Evolutionary conservation across 2,329 filamentous ascomycete species (phyloP).

Genomic region (Fusarium torreyae): DNA sequence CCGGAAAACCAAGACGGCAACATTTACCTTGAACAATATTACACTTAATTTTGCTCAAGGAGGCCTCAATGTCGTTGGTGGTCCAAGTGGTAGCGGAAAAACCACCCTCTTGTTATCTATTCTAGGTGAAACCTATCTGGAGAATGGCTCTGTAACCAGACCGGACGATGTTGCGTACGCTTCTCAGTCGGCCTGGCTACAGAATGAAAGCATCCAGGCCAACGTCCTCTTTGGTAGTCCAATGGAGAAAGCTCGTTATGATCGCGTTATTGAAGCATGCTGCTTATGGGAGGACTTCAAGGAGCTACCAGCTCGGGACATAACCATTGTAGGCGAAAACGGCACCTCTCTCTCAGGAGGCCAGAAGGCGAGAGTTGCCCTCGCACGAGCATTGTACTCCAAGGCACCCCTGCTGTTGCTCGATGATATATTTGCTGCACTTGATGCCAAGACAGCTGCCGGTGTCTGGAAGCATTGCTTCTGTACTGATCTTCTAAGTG

Average conservation of each 20-base stretch:
- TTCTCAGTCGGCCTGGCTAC: constrained; percentile 71
- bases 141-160: constrained; percentile 63
- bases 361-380: constrained; percentile 69
- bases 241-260: constrained; percentile 68
- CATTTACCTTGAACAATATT: constrained; percentile 65
- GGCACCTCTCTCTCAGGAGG: constrained; percentile 70
- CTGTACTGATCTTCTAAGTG: constrained; percentile 67
- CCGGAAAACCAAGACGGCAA: constrained; percentile 64
- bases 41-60: constrained; percentile 67
- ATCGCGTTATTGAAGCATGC: constrained; percentile 69
- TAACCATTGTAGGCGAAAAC: constrained; percentile 68
- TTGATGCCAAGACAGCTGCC: constrained; percentile 71
- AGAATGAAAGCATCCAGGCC: constrained; percentile 68
- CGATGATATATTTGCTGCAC: constrained; percentile 72
- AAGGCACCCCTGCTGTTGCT: constrained; percentile 68
- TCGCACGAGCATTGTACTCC: constrained; percentile 72
- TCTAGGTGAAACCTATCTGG: constrained; percentile 68
- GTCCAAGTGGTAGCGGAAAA: constrained; percentile 70
- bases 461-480: constrained; percentile 71
- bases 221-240: constrained; percentile 69
- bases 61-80: constrained; percentile 68
- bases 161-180: constrained; percentile 70
- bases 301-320: constrained; percentile 65
- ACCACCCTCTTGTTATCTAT: constrained; percentile 69
- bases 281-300: constrained; percentile 66